A percentile compares a stretch with the other conserved stretches of the same genome.
These are phyloP conservation scores for Coemansia sp. DNA, from an alignment of 371 early-diverging fungal species.

Conservation along the genomic window DNA sequence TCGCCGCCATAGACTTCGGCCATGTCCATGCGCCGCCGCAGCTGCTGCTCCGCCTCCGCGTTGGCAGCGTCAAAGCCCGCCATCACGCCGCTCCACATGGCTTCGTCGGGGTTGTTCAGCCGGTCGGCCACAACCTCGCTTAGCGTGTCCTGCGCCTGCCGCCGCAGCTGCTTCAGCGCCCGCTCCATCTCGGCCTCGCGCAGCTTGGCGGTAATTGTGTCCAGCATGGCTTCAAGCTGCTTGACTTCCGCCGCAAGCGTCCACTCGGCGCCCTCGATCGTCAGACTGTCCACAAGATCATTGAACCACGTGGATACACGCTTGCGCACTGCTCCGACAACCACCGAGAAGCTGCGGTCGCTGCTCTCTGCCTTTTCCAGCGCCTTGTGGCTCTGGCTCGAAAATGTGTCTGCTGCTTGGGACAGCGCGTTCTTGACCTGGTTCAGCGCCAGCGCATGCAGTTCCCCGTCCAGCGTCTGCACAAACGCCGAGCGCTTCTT, in stretches of 20 bases:
- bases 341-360: constrained; percentile 17
- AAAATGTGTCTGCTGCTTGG: constrained; percentile 65
- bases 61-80: constrained; percentile 27
- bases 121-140: constrained; percentile 68
- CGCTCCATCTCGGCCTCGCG: constrained; percentile 77
- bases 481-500: constrained; percentile 81
- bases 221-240: constrained; percentile 67
- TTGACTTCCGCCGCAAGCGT: constrained; percentile 62
- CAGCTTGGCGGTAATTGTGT: constrained; percentile 63
- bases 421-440: constrained; percentile 86
- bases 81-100: constrained; percentile 74
- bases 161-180: constrained; percentile 67
- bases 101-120: constrained; percentile 62
- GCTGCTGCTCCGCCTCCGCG: constrained; percentile 20
- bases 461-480: constrained; percentile 69
- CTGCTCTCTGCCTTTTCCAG: constrained; percentile 27
- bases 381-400: constrained; percentile 52
- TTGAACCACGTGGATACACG: constrained; percentile 31
- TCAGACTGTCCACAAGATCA: constrained; percentile 19
- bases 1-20: constrained; percentile 17
- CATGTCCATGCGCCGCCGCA: constrained; percentile 23
- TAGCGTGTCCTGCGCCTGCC: constrained; percentile 61
- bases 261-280: constrained; percentile 67
- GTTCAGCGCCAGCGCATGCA: constrained; percentile 75
- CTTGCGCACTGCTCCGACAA: constrained; percentile 26